Evolutionary conservation across 2,329 filamentous ascomycete genomes (phyloP).

Genomic region (Exophiala sideris): DNA sequence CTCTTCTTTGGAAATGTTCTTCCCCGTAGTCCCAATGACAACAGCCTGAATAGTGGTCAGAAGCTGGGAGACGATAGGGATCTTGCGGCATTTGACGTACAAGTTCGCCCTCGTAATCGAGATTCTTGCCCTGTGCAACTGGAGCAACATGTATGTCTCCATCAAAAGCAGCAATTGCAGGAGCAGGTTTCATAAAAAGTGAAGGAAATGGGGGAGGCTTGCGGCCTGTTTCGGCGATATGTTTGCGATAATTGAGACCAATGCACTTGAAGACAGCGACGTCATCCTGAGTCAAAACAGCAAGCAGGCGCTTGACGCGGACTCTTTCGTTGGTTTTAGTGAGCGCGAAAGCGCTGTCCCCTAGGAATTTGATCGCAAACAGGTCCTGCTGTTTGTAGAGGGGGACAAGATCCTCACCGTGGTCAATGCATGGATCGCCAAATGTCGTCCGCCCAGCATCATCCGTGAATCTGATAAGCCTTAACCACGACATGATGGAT

Average conservation of each 20-base stretch:
- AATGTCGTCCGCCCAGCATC: background rate
- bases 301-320: background rate
- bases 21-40: conserved; percentile 52
- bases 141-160: conserved; percentile 36
- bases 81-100: too few relatives aligned
- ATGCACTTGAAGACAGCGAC: conserved; percentile 17
- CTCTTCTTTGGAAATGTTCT: conserved; percentile 45
- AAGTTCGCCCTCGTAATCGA: conserved; percentile 19
- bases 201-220: conserved; percentile 38
- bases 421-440: background rate
- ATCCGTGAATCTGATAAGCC: background rate
- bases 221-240: conserved; percentile 37
- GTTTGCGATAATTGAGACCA: conserved; percentile 19
- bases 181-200: conserved; percentile 40
- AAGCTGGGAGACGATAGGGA: too few relatives aligned
- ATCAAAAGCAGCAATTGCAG: conserved; percentile 30
- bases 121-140: conserved; percentile 38
- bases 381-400: background rate
- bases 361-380: background rate
- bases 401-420: background rate
- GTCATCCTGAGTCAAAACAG: background rate
- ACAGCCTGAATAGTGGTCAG: conserved; percentile 35
- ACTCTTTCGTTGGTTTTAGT: background rate
- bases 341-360: background rate
- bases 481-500: background rate